Conservation (phyloP, 805 yeast genomes). For the Spencermartinsiella europaea region DNA sequence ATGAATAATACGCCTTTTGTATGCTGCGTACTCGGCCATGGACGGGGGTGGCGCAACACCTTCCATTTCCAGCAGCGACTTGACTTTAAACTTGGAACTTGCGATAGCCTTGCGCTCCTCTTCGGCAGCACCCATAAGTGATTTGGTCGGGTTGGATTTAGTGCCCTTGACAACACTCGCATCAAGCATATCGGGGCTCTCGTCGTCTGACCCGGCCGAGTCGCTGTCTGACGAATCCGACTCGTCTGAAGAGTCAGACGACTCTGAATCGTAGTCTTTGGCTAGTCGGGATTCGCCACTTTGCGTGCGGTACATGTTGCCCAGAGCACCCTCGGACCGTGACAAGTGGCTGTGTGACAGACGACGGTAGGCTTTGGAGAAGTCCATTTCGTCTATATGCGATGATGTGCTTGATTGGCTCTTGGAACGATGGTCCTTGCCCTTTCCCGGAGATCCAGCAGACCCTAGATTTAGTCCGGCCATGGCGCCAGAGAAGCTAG, state of each 20-base stretch:
- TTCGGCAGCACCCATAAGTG: constrained; percentile 2
- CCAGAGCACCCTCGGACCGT: constrained; percentile 11
- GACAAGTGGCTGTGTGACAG: constrained; percentile 6
- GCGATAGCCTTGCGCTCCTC: constrained; percentile 4
- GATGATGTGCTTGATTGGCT: not conserved
- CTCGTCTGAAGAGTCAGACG: constrained; percentile 35
- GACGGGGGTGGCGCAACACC: constrained; percentile 21
- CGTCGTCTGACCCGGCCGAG: constrained; percentile 36
- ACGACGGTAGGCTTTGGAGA: constrained; percentile 7
- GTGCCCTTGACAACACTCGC: not conserved
- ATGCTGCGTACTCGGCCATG: constrained; percentile 52
- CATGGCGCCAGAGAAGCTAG: not conserved
- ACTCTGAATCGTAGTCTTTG: constrained; percentile 11
- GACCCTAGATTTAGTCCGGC: not conserved
- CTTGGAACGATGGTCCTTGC: not conserved
- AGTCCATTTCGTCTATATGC: constrained; percentile 6
- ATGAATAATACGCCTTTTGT: constrained; percentile 55
- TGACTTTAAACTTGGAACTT: constrained; percentile 16
- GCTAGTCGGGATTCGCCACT: constrained; percentile 4
- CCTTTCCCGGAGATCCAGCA: not conserved
- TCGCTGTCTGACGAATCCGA: constrained; percentile 31
- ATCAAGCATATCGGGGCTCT: constrained; percentile 38
- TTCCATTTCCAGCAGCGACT: constrained; percentile 20
- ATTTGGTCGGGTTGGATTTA: not conserved
- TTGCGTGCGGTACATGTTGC: constrained; percentile 8